These are phyloP conservation scores for Apiotrichum gracile DNA, from an alignment of 1,284 basidiomycete genomes.

Conservation along the genomic window DNA sequence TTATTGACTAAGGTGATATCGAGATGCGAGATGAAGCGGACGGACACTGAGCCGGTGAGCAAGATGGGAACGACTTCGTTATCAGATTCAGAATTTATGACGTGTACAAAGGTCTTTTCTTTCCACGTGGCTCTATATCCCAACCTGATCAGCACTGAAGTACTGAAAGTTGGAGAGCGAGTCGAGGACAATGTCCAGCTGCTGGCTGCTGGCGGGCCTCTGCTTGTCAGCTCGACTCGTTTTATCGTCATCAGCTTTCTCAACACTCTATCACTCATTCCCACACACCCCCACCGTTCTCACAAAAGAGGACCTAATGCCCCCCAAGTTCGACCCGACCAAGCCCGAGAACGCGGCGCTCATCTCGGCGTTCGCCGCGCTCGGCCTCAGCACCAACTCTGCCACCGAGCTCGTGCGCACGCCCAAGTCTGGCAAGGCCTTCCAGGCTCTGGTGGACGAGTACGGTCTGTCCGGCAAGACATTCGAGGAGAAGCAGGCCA, in stretches of 20 bases:
- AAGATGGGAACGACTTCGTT: neutral
- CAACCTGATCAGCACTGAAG: no score
- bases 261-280: neutral
- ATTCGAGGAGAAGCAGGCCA: slow-evolving; percentile 75
- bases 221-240: neutral
- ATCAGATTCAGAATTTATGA: neutral
- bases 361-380: slow-evolving; percentile 66
- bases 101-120: neutral
- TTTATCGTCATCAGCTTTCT: neutral
- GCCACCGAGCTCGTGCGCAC: slow-evolving; percentile 77
- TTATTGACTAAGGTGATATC: neutral
- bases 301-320: slow-evolving; percentile 35
- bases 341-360: slow-evolving; percentile 51
- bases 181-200: neutral
- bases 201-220: neutral
- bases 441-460: slow-evolving; percentile 65
- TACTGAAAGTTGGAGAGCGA: neutral
- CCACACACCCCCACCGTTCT: neutral
- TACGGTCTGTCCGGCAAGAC: slow-evolving; percentile 52
- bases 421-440: slow-evolving; percentile 63
- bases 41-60: neutral
- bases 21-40: neutral
- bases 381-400: slow-evolving; percentile 71
- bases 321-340: slow-evolving; percentile 52
- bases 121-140: neutral